These are phyloP conservation scores for Aeschynomene evenia DNA, from an alignment of 306 rosid genomes.

Conservation along the genomic window DNA sequence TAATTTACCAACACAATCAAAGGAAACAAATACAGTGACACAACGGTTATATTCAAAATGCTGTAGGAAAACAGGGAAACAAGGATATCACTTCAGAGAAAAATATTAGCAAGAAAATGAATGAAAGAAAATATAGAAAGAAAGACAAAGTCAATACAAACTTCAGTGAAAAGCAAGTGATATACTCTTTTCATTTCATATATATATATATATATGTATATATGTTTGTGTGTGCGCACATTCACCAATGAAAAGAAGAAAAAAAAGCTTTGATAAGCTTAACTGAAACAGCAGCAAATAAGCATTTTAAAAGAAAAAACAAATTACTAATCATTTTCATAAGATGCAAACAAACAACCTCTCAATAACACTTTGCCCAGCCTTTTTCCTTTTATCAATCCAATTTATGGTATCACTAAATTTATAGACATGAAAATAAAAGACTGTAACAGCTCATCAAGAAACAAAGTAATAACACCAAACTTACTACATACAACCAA, in stretches of 20 bases:
- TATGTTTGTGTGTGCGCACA: no score
- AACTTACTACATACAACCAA: not conserved
- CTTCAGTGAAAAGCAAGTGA: not conserved
- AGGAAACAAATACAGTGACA: conserved; percentile 4
- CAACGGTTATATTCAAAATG: not conserved
- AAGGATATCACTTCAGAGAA: not conserved
- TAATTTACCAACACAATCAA: not conserved
- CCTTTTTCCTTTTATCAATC: not conserved
- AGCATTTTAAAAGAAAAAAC: not conserved
- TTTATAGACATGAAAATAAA: not conserved
- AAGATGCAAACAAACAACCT: not conserved
- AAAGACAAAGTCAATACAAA: not conserved
- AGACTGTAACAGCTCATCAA: not conserved
- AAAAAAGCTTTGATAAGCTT: no score
- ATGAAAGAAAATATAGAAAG: not conserved
- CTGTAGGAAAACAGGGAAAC: not conserved
- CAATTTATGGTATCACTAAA: not conserved
- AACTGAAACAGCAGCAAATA: not conserved
- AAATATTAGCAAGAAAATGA: not conserved
- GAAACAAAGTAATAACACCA: not conserved
- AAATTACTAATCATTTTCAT: not conserved
- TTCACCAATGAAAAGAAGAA: no score
- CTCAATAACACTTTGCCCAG: not conserved
- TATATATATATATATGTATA: not conserved
- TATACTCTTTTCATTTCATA: not conserved